Evolutionary conservation across 768 basidiomycete species (phyloP).

Genomic region (Lactifluus volemus): DNA sequence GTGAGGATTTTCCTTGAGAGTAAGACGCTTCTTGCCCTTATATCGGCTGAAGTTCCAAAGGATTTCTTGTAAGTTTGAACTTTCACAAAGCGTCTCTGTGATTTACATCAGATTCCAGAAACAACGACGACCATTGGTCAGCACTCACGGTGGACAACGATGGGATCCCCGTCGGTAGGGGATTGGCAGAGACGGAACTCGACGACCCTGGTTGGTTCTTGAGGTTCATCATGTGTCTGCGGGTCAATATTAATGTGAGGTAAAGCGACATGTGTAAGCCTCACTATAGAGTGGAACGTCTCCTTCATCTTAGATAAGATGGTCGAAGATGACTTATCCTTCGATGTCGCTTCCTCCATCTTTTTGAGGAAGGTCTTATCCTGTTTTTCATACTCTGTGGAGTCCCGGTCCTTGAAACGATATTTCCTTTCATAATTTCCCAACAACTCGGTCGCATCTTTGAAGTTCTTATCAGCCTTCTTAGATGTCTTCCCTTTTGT

Average conservation of each 20-base stretch:
- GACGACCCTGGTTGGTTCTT: not conserved
- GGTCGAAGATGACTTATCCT: too few relatives aligned
- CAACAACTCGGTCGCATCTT: not conserved
- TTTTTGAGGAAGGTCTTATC: not conserved
- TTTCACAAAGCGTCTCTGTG: slow-evolving; percentile 1
- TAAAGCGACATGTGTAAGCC: not conserved
- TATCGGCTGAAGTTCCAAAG: too few relatives aligned
- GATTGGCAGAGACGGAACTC: not conserved
- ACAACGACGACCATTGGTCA: not conserved
- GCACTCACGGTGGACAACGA: too few relatives aligned
- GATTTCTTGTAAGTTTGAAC: not conserved
- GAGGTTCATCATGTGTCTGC: not conserved
- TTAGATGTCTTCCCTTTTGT: not conserved
- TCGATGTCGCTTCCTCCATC: not conserved
- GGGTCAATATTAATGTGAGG: not conserved
- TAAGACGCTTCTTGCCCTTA: not conserved
- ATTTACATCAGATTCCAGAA: not conserved
- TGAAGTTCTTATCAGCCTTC: not conserved
- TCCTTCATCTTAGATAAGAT: not conserved
- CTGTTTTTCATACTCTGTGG: too few relatives aligned
- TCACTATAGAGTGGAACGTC: not conserved
- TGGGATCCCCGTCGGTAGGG: not conserved
- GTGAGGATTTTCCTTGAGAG: not conserved
- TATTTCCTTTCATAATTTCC: not conserved
- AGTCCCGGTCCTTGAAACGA: not conserved